Conservation (phyloP, 2,329 filamentous ascomycete genomes). For the Samsoniella hepiali region DNA sequence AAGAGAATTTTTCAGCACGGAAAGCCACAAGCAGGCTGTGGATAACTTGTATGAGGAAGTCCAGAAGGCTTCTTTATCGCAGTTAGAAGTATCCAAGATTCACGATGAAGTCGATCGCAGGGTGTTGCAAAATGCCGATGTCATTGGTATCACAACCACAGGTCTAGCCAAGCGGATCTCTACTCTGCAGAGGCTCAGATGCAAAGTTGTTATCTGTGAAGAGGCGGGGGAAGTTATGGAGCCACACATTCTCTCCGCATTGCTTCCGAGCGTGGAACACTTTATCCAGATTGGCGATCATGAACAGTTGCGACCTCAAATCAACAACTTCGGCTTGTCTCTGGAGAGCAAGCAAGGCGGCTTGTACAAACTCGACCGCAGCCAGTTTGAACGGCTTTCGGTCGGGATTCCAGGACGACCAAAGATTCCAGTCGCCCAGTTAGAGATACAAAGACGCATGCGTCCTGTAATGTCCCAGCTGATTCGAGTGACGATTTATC, state of each 20-base stretch:
- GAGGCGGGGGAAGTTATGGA: constrained; percentile 66
- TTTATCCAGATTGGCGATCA: constrained; percentile 63
- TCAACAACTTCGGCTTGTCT: constrained; percentile 49
- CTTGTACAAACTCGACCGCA: constrained; percentile 20
- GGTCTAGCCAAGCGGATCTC: constrained; percentile 50
- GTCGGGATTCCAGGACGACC: constrained; percentile 24
- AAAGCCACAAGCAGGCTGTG: constrained; percentile 5
- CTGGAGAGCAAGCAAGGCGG: constrained; percentile 21
- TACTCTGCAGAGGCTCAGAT: constrained; percentile 42
- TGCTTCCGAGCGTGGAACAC: constrained; percentile 56
- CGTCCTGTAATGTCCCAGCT: constrained; percentile 59
- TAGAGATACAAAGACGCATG: constrained; percentile 64
- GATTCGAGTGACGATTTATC: constrained; percentile 57
- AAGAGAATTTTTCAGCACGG: constrained; percentile 1
- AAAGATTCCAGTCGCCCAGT: constrained; percentile 31
- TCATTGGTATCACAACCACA: constrained; percentile 58
- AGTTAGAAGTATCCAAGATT: constrained; percentile 16
- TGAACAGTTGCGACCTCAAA: constrained; percentile 55
- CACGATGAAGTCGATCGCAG: constrained; percentile 33
- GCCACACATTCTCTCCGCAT: constrained; percentile 52
- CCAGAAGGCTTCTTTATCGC: background rate
- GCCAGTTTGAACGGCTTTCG: constrained; percentile 45
- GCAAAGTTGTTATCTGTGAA: constrained; percentile 59
- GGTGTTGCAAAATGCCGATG: constrained; percentile 34
- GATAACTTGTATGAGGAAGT: constrained; percentile 2